These are phyloP conservation scores for Colletotrichum cordylinicola DNA, from an alignment of 2,329 filamentous ascomycete species.

Conservation along the genomic window DNA sequence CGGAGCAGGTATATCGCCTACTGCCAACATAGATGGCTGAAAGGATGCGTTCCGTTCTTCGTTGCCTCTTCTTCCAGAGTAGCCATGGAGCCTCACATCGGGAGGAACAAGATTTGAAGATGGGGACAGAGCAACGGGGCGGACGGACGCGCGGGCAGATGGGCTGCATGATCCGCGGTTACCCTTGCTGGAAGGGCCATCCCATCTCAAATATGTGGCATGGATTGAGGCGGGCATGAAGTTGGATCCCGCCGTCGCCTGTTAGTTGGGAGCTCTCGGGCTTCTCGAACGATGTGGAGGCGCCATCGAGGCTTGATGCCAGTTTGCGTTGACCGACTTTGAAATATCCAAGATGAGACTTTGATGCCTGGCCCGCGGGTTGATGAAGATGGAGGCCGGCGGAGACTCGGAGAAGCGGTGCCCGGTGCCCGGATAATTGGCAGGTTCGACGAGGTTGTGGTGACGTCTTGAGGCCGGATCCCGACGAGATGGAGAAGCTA, in stretches of 20 bases:
- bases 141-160: background rate
- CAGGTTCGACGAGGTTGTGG: background rate
- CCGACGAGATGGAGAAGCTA: background rate
- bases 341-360: background rate
- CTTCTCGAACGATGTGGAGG: conserved; percentile 10
- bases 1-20: background rate
- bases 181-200: conserved; percentile 4
- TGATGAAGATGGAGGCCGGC: background rate
- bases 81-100: background rate
- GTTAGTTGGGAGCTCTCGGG: background rate
- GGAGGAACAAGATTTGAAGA: background rate
- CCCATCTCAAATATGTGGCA: background rate
- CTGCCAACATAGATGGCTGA: background rate
- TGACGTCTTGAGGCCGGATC: background rate
- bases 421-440: background rate
- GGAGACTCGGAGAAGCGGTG: background rate
- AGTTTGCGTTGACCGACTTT: background rate
- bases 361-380: background rate
- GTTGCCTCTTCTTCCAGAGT: background rate
- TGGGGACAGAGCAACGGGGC: background rate
- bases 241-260: background rate
- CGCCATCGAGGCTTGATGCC: conserved; percentile 10
- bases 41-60: background rate
- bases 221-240: conserved; percentile 7
- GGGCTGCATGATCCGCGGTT: background rate